Evolutionary conservation across 2,329 filamentous ascomycete species (phyloP).

Genomic region (Xenoacremonium recifei): DNA sequence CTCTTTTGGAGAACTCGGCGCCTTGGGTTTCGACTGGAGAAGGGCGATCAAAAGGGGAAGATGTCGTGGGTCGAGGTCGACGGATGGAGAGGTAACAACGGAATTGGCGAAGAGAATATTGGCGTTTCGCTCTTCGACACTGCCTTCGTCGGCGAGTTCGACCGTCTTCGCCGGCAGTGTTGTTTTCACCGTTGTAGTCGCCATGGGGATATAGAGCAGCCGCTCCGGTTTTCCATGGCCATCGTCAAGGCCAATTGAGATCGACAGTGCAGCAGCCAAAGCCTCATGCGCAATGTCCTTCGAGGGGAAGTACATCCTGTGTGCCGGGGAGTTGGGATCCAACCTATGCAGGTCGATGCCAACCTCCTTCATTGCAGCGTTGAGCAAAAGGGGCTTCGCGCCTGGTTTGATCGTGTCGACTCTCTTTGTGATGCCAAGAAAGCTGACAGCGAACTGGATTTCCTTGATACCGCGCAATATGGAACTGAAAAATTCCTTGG

Average conservation of each 20-base stretch:
- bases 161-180: slow-evolving; percentile 94
- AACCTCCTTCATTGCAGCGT: slow-evolving; percentile 93
- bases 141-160: slow-evolving; percentile 70
- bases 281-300: slow-evolving; percentile 95
- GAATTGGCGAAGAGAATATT: slow-evolving; percentile 97
- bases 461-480: slow-evolving; percentile 92
- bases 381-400: slow-evolving; percentile 74
- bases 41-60: slow-evolving; percentile 81
- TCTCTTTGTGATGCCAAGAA: slow-evolving; percentile 81
- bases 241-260: slow-evolving; percentile 88
- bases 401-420: slow-evolving; percentile 66
- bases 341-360: slow-evolving; percentile 89
- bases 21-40: slow-evolving; percentile 54
- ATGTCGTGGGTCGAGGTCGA: slow-evolving; percentile 90
- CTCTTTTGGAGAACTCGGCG: slow-evolving; percentile 35
- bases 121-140: slow-evolving; percentile 79
- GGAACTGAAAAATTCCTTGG: slow-evolving; percentile 87
- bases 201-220: slow-evolving; percentile 93
- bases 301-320: slow-evolving; percentile 96
- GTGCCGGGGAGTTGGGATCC: slow-evolving; percentile 87
- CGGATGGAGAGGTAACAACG: slow-evolving; percentile 90
- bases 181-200: slow-evolving; percentile 90
- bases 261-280: slow-evolving; percentile 84
- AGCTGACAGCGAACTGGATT: slow-evolving; percentile 91
- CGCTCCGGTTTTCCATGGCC: slow-evolving; percentile 83